Evolutionary conservation across 257 asterid genomes (phyloP).

Genomic region (Jasminum sambac): DNA sequence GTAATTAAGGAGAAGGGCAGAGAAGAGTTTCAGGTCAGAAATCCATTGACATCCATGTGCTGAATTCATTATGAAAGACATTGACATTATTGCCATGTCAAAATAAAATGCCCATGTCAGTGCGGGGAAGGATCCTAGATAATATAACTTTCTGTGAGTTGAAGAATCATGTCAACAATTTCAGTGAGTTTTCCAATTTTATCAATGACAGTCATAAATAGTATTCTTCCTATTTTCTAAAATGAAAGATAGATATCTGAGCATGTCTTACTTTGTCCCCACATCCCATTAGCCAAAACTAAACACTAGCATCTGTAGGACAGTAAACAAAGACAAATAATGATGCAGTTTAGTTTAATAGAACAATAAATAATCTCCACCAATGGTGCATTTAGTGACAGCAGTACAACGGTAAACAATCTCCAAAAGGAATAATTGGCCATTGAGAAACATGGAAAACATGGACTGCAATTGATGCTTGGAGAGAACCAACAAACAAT

Average conservation of each 20-base stretch:
- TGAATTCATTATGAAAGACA: conserved; percentile 13
- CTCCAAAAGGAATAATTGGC: not conserved
- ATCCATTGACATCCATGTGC: conserved; percentile 7
- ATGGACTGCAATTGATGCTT: not conserved
- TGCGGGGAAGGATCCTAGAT: not conserved
- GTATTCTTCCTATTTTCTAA: not conserved
- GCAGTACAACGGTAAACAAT: not conserved
- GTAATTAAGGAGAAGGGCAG: not conserved
- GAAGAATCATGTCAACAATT: not conserved
- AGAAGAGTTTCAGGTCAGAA: not conserved
- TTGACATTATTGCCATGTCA: not conserved
- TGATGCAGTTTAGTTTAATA: not conserved
- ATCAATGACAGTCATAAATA: not conserved
- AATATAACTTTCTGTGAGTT: not conserved
- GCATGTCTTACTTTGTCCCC: not conserved
- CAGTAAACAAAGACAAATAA: not conserved
- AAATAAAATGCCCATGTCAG: not conserved
- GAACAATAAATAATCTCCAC: not conserved
- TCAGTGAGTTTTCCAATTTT: not conserved
- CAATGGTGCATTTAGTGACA: not conserved
- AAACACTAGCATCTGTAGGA: not conserved
- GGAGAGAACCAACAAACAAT: not conserved
- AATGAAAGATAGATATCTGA: not conserved
- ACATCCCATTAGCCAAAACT: not conserved
- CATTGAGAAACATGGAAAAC: not conserved